Evolutionary conservation across 768 basidiomycete species (phyloP).

Genomic region (Mycena albidolilacea): DNA sequence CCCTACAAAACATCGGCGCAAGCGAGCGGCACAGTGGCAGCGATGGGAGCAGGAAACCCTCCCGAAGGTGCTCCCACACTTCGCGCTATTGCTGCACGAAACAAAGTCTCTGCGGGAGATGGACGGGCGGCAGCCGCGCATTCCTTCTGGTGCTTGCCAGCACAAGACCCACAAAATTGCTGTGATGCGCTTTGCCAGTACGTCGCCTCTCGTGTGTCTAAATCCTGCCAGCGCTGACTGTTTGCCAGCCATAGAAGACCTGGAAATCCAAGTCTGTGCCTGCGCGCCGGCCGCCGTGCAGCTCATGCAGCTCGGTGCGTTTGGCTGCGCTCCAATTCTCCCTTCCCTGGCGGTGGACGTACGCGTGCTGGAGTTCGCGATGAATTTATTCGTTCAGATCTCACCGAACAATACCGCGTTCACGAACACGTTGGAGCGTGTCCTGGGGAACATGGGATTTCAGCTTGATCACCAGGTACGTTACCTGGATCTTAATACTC

Average conservation of each 20-base stretch:
- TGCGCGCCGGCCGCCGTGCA: not conserved
- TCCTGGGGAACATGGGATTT: constrained; percentile 1
- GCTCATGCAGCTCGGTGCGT: not conserved
- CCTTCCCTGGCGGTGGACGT: constrained; percentile 24
- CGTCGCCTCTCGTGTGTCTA: not conserved
- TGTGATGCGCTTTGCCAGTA: not conserved
- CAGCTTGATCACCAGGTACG: constrained; percentile 16
- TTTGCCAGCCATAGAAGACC: constrained; percentile 4
- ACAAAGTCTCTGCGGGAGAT: constrained; percentile 16
- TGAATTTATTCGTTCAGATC: constrained; percentile 19
- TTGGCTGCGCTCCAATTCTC: not conserved
- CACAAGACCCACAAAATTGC: not conserved
- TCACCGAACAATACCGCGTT: constrained; percentile 16
- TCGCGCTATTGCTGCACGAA: not conserved
- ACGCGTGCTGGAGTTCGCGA: constrained; percentile 15
- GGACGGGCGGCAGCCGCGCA: not conserved
- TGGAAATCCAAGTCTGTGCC: not conserved
- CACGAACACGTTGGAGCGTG: not conserved
- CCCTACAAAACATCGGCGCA: not conserved
- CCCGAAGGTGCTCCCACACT: not conserved
- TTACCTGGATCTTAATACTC: too few species aligned
- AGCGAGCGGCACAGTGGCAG: constrained; percentile 12
- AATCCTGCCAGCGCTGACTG: not conserved
- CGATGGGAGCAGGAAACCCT: constrained; percentile 8
- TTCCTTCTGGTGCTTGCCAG: not conserved